Conservation (phyloP, 2,329 filamentous ascomycete genomes). For the Exophiala oligosperma region DNA sequence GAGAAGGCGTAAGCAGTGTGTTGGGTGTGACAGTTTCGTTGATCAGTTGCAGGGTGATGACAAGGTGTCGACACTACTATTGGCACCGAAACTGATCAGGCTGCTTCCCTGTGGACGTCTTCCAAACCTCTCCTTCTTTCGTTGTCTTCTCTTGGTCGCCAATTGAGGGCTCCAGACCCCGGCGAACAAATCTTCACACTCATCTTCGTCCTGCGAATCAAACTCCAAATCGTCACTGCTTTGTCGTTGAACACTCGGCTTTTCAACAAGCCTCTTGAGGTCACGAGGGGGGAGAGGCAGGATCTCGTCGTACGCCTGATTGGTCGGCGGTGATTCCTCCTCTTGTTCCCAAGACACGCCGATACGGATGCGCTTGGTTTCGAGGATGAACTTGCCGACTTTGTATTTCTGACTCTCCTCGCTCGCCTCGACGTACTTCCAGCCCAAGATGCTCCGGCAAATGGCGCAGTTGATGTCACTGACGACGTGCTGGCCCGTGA, state of each 20-base stretch:
- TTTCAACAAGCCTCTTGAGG: slow-evolving; percentile 18
- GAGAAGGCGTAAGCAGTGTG: too few species aligned
- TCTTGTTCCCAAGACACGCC: slow-evolving; percentile 54
- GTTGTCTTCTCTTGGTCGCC: slow-evolving; percentile 47
- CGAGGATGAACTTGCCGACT: slow-evolving; percentile 66
- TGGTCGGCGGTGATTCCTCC: slow-evolving; percentile 10
- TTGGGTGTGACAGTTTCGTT: too few species aligned
- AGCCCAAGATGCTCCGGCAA: slow-evolving; percentile 59
- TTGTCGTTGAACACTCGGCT: not conserved
- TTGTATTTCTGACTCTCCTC: slow-evolving; percentile 64
- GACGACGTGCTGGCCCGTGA: slow-evolving; percentile 64
- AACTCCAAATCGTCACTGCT: slow-evolving; percentile 50
- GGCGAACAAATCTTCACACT: slow-evolving; percentile 65
- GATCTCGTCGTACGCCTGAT: slow-evolving; percentile 16
- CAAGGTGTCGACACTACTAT: slow-evolving; percentile 20
- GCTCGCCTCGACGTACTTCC: slow-evolving; percentile 65
- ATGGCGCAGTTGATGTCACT: slow-evolving; percentile 59
- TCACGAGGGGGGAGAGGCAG: slow-evolving; percentile 20
- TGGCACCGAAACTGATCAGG: slow-evolving; percentile 12
- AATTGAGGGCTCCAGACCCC: slow-evolving; percentile 60
- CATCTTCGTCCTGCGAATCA: slow-evolving; percentile 65
- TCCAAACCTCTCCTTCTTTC: slow-evolving; percentile 25
- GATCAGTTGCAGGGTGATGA: slow-evolving; percentile 6
- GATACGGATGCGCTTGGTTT: slow-evolving; percentile 57
- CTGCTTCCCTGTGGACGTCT: slow-evolving; percentile 11